Conservation (phyloP, 495 filamentous ascomycete genomes). For the Diplogelasinospora grovesii region DNA sequence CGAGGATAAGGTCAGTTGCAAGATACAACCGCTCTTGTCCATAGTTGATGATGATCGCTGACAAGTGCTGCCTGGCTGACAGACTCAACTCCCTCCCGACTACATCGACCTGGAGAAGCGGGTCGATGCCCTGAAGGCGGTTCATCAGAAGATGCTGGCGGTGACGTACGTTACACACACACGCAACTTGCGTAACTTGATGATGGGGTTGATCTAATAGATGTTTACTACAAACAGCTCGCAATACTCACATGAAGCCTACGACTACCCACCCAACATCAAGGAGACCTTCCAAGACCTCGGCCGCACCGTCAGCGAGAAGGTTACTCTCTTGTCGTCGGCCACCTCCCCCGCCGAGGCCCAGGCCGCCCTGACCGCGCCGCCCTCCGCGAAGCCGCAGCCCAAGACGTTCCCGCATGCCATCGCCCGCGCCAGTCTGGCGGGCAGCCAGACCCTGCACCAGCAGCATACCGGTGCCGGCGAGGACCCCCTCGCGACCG, state of each 20-base stretch:
- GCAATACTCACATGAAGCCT: conserved; percentile 92
- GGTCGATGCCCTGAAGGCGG: conserved; percentile 93
- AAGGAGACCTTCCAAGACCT: conserved; percentile 96
- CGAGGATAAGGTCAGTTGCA: conserved; percentile 71
- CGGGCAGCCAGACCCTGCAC: conserved; percentile 78
- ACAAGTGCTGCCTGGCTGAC: conserved; percentile 9
- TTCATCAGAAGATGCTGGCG: conserved; percentile 91
- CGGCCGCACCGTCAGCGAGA: conserved; percentile 90
- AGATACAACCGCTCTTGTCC: neutral
- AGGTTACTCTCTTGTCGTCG: conserved; percentile 80
- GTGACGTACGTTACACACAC: conserved; percentile 82
- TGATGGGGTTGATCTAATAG: too few species aligned
- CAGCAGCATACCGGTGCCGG: conserved; percentile 62
- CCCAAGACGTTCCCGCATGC: conserved; percentile 98
- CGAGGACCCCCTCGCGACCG: conserved; percentile 86
- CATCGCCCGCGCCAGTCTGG: conserved; percentile 81
- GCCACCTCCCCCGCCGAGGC: conserved; percentile 85
- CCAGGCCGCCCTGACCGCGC: conserved; percentile 86
- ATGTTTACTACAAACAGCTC: conserved; percentile 49
- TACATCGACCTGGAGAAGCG: conserved; percentile 98
- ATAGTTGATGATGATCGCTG: neutral
- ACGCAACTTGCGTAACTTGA: too few species aligned
- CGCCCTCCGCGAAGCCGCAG: conserved; percentile 86
- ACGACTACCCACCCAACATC: conserved; percentile 98
- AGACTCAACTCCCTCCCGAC: conserved; percentile 94